Evolutionary conservation across 768 basidiomycete species (phyloP), one percentile per base, ranked within the genome.

Genomic region (Coprinellus micaceus): DNA sequence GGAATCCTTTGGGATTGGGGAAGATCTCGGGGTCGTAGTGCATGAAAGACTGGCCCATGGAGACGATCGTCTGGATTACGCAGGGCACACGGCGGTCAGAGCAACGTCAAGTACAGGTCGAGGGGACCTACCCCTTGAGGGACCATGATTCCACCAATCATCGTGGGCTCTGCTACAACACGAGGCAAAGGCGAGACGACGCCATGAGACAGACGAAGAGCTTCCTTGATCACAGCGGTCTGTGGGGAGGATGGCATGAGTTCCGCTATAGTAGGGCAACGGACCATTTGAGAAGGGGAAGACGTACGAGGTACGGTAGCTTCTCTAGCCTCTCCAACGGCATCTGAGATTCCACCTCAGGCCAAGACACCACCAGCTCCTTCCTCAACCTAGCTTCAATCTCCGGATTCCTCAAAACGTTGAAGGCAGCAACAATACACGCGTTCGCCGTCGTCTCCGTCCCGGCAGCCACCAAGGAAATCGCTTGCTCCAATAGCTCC

Each of bases 191-290:
- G 71, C 1, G 65, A 71, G 13, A 73, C 67, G 2, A 74, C 63
- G 11, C 77, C 77, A 56, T 73, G 71, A 25, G 71, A 67, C 59
- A 78, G 67, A 22, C 79, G 66, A 39, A 80, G 67, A 0, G 76
- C 69, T 61, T 81, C 78, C 55, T 79, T 78, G 29, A 79, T 69
- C 26, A 80, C 75, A 5, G 77, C 78, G 1, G 74, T 76, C 79
- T 80, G 52, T 26, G 21, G 24, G n/a, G 10, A 17, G 7, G n/a
- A 7, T 7, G n/a, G 40, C 40, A 9, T 5, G 10, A 43, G 40
- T 19, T 9, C 40, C 40, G n/a, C 15, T 9, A 43, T 43, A 43
- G n/a, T 13, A 33, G 10, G 7, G 6, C 13, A 17, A 37, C 9
- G 9, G 36, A 17, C 17, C 40, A 43, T 15, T 5, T 15, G 19